These are phyloP conservation scores for Coelastrella sp. DNA, from an alignment of 139 green algal genomes.

Conservation along the genomic window DNA sequence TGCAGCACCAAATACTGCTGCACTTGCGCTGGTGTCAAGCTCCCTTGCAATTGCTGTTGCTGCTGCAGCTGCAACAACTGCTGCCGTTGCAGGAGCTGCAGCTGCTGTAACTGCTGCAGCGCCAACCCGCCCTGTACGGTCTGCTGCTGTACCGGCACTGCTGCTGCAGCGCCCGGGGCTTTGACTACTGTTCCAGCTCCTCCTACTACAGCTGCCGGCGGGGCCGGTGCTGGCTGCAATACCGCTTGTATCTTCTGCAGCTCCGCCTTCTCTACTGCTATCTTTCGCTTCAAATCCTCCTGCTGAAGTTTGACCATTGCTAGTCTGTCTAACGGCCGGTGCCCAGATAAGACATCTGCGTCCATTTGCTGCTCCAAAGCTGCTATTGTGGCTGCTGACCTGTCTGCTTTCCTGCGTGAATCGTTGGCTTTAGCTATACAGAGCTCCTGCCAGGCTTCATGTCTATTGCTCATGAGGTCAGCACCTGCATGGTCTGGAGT, in stretches of 20 bases:
- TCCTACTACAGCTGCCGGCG: not conserved
- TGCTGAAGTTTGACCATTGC: constrained; percentile 31
- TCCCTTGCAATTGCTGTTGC: not conserved
- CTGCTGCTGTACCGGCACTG: not conserved
- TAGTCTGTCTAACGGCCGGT: not conserved
- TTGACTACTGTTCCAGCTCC: not conserved
- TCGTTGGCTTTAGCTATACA: constrained; percentile 33
- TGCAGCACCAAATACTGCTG: not conserved
- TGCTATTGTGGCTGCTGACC: constrained; percentile 1
- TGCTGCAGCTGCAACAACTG: constrained; percentile 22
- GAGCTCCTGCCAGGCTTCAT: constrained; percentile 40
- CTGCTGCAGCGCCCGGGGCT: not conserved
- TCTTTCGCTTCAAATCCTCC: constrained; percentile 16
- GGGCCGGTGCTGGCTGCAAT: not conserved
- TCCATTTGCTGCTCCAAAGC: constrained; percentile 4
- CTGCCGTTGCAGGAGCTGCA: constrained; percentile 2
- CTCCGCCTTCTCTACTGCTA: constrained; percentile 6
- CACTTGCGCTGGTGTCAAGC: not conserved
- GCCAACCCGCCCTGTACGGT: not conserved
- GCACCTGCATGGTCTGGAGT: constrained; percentile 19
- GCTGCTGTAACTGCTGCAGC: constrained; percentile 7
- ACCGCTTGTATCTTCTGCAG: not conserved
- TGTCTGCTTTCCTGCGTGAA: constrained; percentile 9
- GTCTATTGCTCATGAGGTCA: constrained; percentile 14
- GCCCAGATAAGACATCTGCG: not conserved